Base-by-base conservation (phyloP, 2,329 filamentous ascomycete species). In the Corynespora cassiicola region DNA sequence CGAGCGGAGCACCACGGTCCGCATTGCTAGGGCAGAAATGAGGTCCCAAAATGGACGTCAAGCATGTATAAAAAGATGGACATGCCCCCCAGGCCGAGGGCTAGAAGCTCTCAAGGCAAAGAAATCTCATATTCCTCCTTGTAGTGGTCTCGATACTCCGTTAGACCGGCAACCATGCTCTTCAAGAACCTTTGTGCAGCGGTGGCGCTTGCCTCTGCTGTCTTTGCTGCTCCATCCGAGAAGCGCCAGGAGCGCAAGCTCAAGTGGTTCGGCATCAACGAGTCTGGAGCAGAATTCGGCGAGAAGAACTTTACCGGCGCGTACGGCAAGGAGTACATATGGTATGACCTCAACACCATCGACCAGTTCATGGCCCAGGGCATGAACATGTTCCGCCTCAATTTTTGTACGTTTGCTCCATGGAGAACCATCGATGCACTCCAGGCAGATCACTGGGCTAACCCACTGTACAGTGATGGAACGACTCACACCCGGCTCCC, bases 211-310 rank as follows among this genome's bases (percentile, higher is more conserved):
- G 60, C 50, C 25, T 48, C 56, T 27, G 45, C 52, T 29, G 57
- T 54, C n/a, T 51, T 66, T 30, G 63, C 63, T 24, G 53, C 52
- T 19, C 58, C 62, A 9, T 30, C 53, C 14, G 51, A 56, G 25
- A 58, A 58, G 35, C 51, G 57, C 15, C 55, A 61, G 35, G 48
- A 36, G 23, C 48, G 54, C 24, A 64, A 65, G 42, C 24, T 68
- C 42, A 58, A 65, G 36, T 69, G 60, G 58, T 71, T 78, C 31
- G 76, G 76, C 10, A 63, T 76, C 50, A 79, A 77, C 48, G 74
- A 84, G 57, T 77, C 79, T 14, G 80, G 81, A 25, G 82, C 81
- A 31, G 85, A 88, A 59, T 88, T 87, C 39, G 84, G 84, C 16
- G 67, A 78, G 41, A 67, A 56, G 12, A 75, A 67, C 24, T 73